A percentile compares a stretch with the other conserved stretches of the same genome.
These are phyloP conservation scores for Pseudogymnoascus sp. DNA, from an alignment of 2,329 filamentous ascomycete genomes.

Conservation along the genomic window DNA sequence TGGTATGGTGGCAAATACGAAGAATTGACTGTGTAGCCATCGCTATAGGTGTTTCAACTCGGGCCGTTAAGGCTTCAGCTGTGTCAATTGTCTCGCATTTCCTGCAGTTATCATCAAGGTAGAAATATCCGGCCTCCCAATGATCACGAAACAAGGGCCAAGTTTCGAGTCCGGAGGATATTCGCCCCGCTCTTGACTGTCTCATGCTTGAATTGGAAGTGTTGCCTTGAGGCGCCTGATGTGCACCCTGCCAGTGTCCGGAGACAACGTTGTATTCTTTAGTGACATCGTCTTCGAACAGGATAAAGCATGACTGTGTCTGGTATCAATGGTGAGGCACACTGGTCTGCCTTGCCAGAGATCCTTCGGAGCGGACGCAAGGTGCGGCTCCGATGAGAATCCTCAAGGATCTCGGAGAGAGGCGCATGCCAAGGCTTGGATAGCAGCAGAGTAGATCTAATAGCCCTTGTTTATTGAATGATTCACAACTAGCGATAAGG, in stretches of 20 bases:
- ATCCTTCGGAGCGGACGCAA: not conserved
- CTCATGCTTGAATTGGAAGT: not conserved
- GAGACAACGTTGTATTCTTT: not conserved
- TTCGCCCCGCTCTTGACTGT: not conserved
- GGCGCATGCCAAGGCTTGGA: not conserved
- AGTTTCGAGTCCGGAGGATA: not conserved
- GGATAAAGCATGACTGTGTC: not conserved
- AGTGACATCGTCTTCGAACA: not conserved
- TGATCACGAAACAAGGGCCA: not conserved
- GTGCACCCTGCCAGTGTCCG: not conserved
- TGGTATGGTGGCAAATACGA: not conserved
- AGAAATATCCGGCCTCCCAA: not conserved
- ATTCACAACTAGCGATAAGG: not conserved
- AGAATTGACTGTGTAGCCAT: not conserved
- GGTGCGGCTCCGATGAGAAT: not conserved
- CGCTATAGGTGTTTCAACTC: not conserved
- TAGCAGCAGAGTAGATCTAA: not conserved
- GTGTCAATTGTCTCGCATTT: not conserved
- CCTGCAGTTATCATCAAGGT: constrained; percentile 1
- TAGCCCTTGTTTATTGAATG: not conserved
- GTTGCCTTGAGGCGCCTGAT: not conserved
- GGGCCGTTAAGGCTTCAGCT: constrained; percentile 9
- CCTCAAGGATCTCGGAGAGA: not conserved
- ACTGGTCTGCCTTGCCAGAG: not conserved
- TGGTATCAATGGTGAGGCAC: not conserved